These are phyloP conservation scores for Microbotryum intermedium DNA, from an alignment of 1,284 basidiomycete genomes.

Conservation along the genomic window DNA sequence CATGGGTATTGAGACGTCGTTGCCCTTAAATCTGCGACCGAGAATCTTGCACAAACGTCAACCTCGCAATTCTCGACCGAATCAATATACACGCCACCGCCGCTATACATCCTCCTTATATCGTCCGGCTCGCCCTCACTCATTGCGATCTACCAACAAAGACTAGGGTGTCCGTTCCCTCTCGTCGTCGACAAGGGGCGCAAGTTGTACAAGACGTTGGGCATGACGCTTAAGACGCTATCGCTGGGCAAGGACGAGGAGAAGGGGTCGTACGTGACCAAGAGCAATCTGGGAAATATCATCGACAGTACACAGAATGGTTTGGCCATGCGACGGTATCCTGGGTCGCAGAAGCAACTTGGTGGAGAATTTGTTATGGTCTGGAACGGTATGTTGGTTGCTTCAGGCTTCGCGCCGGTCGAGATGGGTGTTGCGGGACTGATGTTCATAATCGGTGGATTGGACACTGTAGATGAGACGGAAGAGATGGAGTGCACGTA, in stretches of 20 bases:
- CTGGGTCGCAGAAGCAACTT: constrained; percentile 22
- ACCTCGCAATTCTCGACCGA: constrained; percentile 6
- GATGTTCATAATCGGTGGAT: too few relatives aligned
- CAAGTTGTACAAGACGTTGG: constrained; percentile 23
- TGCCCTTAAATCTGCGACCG: too few relatives aligned
- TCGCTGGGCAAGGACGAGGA: constrained; percentile 21
- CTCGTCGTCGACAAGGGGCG: constrained; percentile 17
- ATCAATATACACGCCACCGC: constrained; percentile 9
- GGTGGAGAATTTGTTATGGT: constrained; percentile 28
- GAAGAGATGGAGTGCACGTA: constrained; percentile 13
- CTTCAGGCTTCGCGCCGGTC: too few relatives aligned
- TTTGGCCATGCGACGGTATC: constrained; percentile 19
- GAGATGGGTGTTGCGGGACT: too few relatives aligned
- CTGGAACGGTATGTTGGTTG: too few relatives aligned
- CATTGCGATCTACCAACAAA: constrained; percentile 18
- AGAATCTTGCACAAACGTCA: constrained; percentile 4
- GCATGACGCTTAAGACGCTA: constrained; percentile 23
- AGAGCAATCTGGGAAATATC: neutral
- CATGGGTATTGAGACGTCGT: too few relatives aligned
- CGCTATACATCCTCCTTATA: constrained; percentile 26
- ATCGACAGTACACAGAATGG: constrained; percentile 3
- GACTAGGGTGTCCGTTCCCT: constrained; percentile 24
- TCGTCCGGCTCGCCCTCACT: constrained; percentile 15
- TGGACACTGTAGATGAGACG: neutral
- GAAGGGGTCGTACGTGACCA: constrained; percentile 15